Evolutionary conservation across 2,329 filamentous ascomycete species (phyloP).

Genomic region (Celoporthe dispersa): DNA sequence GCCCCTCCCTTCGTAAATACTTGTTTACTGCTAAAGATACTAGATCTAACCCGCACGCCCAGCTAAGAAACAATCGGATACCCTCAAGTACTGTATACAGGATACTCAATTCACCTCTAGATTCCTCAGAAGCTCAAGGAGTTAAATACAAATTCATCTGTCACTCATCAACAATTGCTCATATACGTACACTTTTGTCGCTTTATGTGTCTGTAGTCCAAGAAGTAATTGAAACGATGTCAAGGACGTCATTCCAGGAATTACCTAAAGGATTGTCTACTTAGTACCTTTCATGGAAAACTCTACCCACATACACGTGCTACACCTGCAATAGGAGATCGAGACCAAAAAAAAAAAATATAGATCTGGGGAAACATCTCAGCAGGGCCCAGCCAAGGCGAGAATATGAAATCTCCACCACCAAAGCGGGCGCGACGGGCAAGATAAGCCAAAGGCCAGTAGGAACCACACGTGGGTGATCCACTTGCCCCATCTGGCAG

Average conservation of each 20-base stretch:
- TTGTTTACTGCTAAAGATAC: too few species aligned
- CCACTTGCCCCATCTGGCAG: conserved; percentile 7
- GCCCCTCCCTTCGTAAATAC: background rate
- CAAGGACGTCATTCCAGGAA: background rate
- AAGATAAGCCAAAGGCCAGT: conserved; percentile 12
- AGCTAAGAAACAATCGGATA: background rate
- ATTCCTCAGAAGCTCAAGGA: too few species aligned
- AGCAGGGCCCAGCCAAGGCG: background rate
- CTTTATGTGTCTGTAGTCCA: background rate
- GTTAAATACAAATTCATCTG: background rate
- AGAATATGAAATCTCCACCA: too few species aligned
- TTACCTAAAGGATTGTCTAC: too few species aligned
- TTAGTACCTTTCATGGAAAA: too few species aligned
- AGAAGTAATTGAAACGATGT: background rate
- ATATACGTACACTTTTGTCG: background rate
- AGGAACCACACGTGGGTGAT: background rate
- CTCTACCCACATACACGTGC: background rate
- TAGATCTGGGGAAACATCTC: background rate
- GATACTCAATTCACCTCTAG: too few species aligned
- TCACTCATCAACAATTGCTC: background rate
- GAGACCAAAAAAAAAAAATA: too few species aligned
- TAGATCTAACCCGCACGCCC: background rate
- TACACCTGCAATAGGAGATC: background rate
- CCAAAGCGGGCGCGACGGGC: background rate
- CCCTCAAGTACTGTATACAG: too few species aligned